Conservation (phyloP, 2,329 filamentous ascomycete genomes). For the Diaporthe longicolla region DNA sequence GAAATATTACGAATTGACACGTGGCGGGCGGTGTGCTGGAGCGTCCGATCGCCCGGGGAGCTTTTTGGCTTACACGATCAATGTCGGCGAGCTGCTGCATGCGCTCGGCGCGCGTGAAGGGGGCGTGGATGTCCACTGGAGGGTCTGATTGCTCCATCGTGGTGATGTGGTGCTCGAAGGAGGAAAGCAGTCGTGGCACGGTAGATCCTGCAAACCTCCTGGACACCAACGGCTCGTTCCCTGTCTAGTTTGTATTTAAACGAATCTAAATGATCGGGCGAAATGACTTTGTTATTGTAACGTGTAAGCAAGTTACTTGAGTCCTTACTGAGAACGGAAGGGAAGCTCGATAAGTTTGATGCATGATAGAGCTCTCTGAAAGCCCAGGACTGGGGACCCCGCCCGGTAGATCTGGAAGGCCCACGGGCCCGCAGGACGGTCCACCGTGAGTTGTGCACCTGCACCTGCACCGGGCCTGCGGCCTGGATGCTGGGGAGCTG, state of each 20-base stretch:
- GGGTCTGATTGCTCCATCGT: conserved; percentile 41
- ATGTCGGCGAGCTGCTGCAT: conserved; percentile 86
- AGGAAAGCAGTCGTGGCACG: not conserved
- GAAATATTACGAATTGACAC: conserved; percentile 45
- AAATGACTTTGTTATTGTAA: not conserved
- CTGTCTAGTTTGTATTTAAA: not conserved
- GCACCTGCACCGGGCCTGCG: not conserved
- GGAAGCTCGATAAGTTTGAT: not conserved
- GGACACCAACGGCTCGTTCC: not conserved
- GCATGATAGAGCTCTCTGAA: not conserved
- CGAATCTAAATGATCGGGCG: not conserved
- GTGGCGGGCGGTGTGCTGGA: not conserved
- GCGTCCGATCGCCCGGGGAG: not conserved
- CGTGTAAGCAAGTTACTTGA: no score
- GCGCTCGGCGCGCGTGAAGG: conserved; percentile 82
- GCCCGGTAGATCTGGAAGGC: conserved; percentile 24
- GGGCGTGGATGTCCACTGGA: conserved; percentile 54
- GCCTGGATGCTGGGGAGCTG: not conserved
- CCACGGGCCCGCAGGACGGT: conserved; percentile 10
- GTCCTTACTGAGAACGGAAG: not conserved
- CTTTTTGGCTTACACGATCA: conserved; percentile 68
- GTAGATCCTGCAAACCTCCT: not conserved
- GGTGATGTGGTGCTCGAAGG: not conserved
- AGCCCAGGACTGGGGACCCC: conserved; percentile 11
- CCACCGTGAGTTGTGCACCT: not conserved